phyloP scores from a whole-genome alignment of 2,329 filamentous ascomycete species.

The Mariannaea sp. region DNA sequence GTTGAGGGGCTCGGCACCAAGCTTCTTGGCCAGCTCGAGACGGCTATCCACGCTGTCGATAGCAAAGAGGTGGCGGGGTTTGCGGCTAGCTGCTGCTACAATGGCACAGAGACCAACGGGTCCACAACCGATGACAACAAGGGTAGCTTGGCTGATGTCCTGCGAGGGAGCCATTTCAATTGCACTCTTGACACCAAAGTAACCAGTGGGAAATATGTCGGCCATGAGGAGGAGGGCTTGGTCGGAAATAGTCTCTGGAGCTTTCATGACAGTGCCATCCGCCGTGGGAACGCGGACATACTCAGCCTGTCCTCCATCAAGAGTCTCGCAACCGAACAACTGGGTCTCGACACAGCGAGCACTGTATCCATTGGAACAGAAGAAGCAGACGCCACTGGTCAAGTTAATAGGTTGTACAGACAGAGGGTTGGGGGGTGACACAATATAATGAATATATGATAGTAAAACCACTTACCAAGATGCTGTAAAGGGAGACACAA shows the following conservation, averaged over 20 bases:
- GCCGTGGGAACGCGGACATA: slow-evolving; percentile 82
- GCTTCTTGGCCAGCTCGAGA: slow-evolving; percentile 70
- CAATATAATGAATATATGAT: neutral
- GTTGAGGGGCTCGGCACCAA: slow-evolving; percentile 85
- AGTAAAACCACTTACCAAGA: slow-evolving; percentile 64
- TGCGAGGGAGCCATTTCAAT: slow-evolving; percentile 62
- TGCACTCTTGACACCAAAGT: slow-evolving; percentile 80
- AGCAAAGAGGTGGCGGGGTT: slow-evolving; percentile 76
- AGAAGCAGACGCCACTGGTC: slow-evolving; percentile 70
- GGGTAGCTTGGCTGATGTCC: slow-evolving; percentile 58
- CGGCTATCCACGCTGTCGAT: slow-evolving; percentile 78
- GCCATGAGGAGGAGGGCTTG: slow-evolving; percentile 84
- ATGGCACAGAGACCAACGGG: slow-evolving; percentile 85
- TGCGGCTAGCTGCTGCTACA: slow-evolving; percentile 74
- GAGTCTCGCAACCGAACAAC: slow-evolving; percentile 69
- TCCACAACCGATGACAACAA: slow-evolving; percentile 84
- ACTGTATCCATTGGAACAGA: slow-evolving; percentile 77
- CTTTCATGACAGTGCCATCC: slow-evolving; percentile 78
- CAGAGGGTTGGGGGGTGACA: too few species aligned
- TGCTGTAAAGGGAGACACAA: slow-evolving; percentile 83
- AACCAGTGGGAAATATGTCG: slow-evolving; percentile 89
- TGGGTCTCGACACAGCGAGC: slow-evolving; percentile 74
- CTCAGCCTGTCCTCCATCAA: slow-evolving; percentile 83
- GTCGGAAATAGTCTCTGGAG: slow-evolving; percentile 69
- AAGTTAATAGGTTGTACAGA: slow-evolving; percentile 7